Conservation (phyloP, 1,139 yeast genomes). For the Yamadazyma dushanensis region DNA sequence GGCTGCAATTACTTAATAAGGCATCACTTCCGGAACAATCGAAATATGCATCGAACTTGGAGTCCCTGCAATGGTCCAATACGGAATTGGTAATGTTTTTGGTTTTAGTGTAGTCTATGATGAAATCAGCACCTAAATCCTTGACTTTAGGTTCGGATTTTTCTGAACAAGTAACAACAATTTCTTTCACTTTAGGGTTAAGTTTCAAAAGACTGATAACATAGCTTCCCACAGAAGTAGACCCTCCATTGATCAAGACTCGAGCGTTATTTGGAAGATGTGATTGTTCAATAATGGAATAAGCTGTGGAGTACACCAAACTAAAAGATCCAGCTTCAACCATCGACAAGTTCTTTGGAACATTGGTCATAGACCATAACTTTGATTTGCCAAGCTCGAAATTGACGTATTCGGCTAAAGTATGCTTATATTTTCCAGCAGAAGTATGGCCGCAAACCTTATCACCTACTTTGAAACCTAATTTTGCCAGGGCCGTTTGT, state of each 20-base stretch:
- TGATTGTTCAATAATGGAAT: slow-evolving; percentile 31
- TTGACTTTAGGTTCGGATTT: slow-evolving; percentile 39
- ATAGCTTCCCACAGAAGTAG: slow-evolving; percentile 69
- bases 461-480: slow-evolving; percentile 56
- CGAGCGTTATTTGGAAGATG: slow-evolving; percentile 14
- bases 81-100: slow-evolving; percentile 22
- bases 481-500: slow-evolving; percentile 25
- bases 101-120: slow-evolving; percentile 49
- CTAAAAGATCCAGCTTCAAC: slow-evolving; percentile 63
- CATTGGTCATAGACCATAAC: slow-evolving; percentile 30
- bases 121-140: slow-evolving; percentile 51
- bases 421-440: slow-evolving; percentile 32
- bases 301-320: slow-evolving; percentile 59
- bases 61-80: slow-evolving; percentile 23
- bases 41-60: slow-evolving; percentile 37
- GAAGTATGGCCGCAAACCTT: slow-evolving; percentile 65
- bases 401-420: slow-evolving; percentile 31
- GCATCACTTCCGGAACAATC: slow-evolving; percentile 33
- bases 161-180: slow-evolving; percentile 42
- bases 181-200: slow-evolving; percentile 39
- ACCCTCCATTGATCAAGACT: slow-evolving; percentile 69
- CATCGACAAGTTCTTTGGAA: slow-evolving; percentile 49
- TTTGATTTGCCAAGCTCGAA: slow-evolving; percentile 43
- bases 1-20: slow-evolving; percentile 11
- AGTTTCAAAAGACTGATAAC: slow-evolving; percentile 57